Conservation (phyloP, 2,329 filamentous ascomycete species). For the Chrysoporthe puriensis region DNA sequence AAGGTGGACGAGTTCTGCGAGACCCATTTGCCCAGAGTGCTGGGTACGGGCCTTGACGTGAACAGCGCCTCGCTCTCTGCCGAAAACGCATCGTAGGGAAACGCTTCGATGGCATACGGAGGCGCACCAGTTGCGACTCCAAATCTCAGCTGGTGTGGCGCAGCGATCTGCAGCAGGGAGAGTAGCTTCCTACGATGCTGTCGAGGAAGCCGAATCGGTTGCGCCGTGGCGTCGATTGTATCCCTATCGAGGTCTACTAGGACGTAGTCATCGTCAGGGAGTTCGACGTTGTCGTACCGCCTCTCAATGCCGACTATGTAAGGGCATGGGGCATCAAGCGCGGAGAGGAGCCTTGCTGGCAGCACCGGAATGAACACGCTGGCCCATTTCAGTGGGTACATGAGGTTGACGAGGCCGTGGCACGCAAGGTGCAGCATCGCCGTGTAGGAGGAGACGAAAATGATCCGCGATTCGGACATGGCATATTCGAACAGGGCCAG, state of each 20-base stretch:
- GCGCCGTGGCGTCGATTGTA: slow-evolving; percentile 80
- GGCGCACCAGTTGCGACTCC: slow-evolving; percentile 89
- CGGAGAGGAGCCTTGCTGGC: slow-evolving; percentile 84
- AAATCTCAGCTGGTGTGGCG: slow-evolving; percentile 84
- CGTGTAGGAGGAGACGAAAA: slow-evolving; percentile 92
- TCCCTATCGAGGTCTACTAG: slow-evolving; percentile 92
- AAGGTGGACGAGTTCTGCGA: slow-evolving; percentile 89
- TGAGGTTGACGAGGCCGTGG: slow-evolving; percentile 79
- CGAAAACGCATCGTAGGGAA: slow-evolving; percentile 86
- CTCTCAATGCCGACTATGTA: slow-evolving; percentile 97
- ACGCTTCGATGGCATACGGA: slow-evolving; percentile 90
- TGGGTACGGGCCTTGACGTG: slow-evolving; percentile 68
- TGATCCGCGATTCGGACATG: slow-evolving; percentile 90
- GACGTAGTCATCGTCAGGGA: slow-evolving; percentile 95
- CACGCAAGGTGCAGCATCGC: slow-evolving; percentile 95
- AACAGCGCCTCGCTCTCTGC: slow-evolving; percentile 85
- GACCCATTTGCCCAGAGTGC: slow-evolving; percentile 82
- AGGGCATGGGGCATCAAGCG: slow-evolving; percentile 90
- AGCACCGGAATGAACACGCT: slow-evolving; percentile 94
- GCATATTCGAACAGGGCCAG: slow-evolving; percentile 92
- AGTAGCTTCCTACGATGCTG: slow-evolving; percentile 89
- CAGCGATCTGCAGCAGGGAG: slow-evolving; percentile 84
- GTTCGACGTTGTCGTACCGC: slow-evolving; percentile 80
- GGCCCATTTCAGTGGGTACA: slow-evolving; percentile 92
- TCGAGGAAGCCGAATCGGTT: slow-evolving; percentile 78